Conservation (phyloP, 2,329 filamentous ascomycete species). For the Penicillium rolfsii region DNA sequence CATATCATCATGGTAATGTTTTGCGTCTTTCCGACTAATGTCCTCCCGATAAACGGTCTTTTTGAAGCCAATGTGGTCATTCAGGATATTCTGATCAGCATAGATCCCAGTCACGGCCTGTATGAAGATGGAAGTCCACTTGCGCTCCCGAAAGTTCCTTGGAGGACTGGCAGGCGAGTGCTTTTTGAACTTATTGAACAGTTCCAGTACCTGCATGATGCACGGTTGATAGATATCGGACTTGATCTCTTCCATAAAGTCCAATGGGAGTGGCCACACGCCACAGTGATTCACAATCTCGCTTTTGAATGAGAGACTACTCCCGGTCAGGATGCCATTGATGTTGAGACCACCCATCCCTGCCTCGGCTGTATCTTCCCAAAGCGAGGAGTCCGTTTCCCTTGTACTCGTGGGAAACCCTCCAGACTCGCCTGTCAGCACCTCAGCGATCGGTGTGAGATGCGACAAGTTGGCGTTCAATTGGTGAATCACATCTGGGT, state of each 20-base stretch:
- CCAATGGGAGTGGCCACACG: constrained; percentile 33
- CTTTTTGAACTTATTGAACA: constrained; percentile 36
- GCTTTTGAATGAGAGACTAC: constrained; percentile 40
- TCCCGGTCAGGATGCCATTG: constrained; percentile 35
- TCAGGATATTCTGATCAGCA: constrained; percentile 35
- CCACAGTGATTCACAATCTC: constrained; percentile 38
- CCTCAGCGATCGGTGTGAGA: constrained; percentile 35
- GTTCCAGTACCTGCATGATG: constrained; percentile 36
- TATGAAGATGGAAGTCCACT: constrained; percentile 37
- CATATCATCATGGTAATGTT: constrained; percentile 37
- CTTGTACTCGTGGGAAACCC: constrained; percentile 14
- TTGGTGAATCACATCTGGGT: constrained; percentile 12
- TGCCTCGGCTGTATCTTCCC: constrained; percentile 27
- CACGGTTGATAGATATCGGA: constrained; percentile 39
- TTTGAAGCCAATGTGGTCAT: constrained; percentile 43
- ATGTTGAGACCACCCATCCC: constrained; percentile 39
- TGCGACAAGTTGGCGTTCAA: constrained; percentile 29
- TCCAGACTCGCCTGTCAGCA: constrained; percentile 35
- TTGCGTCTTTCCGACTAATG: constrained; percentile 33
- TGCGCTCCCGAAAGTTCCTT: constrained; percentile 27
- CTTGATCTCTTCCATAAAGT: constrained; percentile 37
- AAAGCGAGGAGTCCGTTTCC: constrained; percentile 17
- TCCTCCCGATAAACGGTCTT: constrained; percentile 35
- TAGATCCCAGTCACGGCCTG: constrained; percentile 38
- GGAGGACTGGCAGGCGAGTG: neutral